Evolutionary conservation across 441 rosid species (phyloP), one percentile per base, ranked within the genome.

Genomic region (Sinapis alba): DNA sequence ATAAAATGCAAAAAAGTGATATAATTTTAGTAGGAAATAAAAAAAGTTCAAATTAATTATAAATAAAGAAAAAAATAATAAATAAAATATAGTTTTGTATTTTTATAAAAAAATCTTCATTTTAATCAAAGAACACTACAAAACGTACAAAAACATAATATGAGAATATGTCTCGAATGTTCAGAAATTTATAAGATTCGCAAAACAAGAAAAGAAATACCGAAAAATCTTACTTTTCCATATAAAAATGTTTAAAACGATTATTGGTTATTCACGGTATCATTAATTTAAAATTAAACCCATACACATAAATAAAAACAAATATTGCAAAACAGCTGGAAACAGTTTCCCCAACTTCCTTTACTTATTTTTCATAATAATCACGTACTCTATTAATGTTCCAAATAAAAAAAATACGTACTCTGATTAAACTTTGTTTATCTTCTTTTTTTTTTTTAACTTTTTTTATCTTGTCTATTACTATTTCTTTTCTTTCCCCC

Each of bases 241-340:
- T 50, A 26, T 11, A 26, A 19, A 54, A 62, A 8, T 16, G 12
- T 12, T 27, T 54, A 53, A 19, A 68, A 50, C 5, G 59, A 60
- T 38, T 6, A 62, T 69, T 68, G 69, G 64, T 10, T 53, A 18
- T 47, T 9, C 21, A 41, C 64, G 30, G 70, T 53, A 69, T 53
- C 70, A 62, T 20, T 28, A 62, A n/a, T 27, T 34, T 36, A 69
- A 9, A 69, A 20, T 28, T 19, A 16, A 23, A 27, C 65, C 20
- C 70, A 68, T 62, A 62, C 58, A 53, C 27, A 75, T 2, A 41
- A 32, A 61, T 6, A 8, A 12, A 2, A 53, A 6, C 1, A 77
- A 59, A 72, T 60, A 71, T 34, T 71, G 80, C 76, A 59, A 65
- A 77, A 72, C 80, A 77, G 80, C 80, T 77, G 80, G 0, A 57